Conservation (phyloP, 1,284 basidiomycete genomes). For the Phaffia rhodozyma region DNA sequence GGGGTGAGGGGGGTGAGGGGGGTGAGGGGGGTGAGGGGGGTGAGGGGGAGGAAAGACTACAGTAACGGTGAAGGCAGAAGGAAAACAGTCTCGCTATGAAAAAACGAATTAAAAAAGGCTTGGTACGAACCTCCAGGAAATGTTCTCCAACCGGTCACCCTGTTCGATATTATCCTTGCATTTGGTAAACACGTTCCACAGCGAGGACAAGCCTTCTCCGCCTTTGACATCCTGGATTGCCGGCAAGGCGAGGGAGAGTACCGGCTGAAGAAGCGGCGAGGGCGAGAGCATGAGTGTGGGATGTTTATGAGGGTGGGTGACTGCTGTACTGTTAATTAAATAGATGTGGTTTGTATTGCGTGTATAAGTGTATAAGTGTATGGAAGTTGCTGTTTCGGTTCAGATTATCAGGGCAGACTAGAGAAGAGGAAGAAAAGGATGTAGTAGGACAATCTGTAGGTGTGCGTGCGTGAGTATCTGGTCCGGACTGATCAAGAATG, state of each 20-base stretch:
- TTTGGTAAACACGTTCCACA: constrained; percentile 16
- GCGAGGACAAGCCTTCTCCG: constrained; percentile 7
- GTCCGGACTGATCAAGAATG: too few relatives aligned
- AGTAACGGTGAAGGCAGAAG: neutral
- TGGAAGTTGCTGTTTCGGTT: too few relatives aligned
- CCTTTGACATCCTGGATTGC: constrained; percentile 16
- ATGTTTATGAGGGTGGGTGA: neutral
- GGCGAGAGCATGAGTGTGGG: constrained; percentile 1
- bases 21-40: too few relatives aligned
- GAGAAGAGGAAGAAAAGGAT: too few relatives aligned
- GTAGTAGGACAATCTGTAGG: too few relatives aligned
- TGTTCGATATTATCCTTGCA: constrained; percentile 14
- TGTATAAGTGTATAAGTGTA: too few relatives aligned
- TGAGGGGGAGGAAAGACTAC: neutral
- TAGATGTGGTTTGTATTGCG: too few relatives aligned
- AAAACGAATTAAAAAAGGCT: neutral
- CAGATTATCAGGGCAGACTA: too few relatives aligned
- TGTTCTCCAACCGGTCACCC: constrained; percentile 9
- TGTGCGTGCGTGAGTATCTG: too few relatives aligned
- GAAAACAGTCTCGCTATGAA: neutral
- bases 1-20: too few relatives aligned
- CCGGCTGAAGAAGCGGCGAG: constrained; percentile 5
- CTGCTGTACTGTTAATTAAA: too few relatives aligned
- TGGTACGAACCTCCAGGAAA: constrained; percentile 9
- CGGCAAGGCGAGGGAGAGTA: constrained; percentile 11